Evolutionary conservation across 345 rosid species (phyloP).

Genomic region (Kernera saxatilis): DNA sequence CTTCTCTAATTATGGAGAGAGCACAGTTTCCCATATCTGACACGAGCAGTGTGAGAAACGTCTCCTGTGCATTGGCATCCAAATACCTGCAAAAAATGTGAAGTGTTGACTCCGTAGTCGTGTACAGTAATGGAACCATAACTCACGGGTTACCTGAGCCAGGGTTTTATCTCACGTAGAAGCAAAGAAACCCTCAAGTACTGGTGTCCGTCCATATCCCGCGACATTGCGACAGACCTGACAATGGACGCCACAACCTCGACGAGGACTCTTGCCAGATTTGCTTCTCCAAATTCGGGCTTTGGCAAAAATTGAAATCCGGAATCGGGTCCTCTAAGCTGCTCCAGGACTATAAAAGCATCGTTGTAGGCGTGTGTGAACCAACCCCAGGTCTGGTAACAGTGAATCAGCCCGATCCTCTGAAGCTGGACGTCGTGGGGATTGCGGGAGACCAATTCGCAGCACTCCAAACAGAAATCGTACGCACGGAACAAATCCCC

Average conservation of each 20-base stretch:
- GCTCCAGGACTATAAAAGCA: constrained; percentile 45
- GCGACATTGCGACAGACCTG: not conserved
- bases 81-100: not conserved
- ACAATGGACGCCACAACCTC: not conserved
- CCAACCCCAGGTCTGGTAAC: constrained; percentile 42
- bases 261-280: not conserved
- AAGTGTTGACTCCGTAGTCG: not conserved
- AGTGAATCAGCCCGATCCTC: constrained; percentile 41
- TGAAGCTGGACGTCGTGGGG: constrained; percentile 41
- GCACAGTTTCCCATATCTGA: constrained; percentile 9
- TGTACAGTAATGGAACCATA: not conserved
- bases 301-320: too few species aligned
- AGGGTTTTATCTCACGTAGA: not conserved
- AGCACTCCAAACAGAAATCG: constrained; percentile 48
- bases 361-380: constrained; percentile 41
- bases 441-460: constrained; percentile 47
- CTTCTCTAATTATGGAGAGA: not conserved
- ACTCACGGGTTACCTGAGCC: not conserved
- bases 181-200: not conserved
- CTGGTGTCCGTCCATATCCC: not conserved
- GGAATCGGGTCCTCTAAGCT: constrained; percentile 4
- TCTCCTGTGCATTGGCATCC: not conserved
- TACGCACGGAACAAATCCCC: constrained; percentile 30
- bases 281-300: too few species aligned
- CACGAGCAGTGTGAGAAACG: not conserved